A percentile compares a stretch with the other conserved stretches of the same genome.
Evolutionary conservation across 1,284 basidiomycete genomes (phyloP).

Genomic region (Tylopilus sp.): DNA sequence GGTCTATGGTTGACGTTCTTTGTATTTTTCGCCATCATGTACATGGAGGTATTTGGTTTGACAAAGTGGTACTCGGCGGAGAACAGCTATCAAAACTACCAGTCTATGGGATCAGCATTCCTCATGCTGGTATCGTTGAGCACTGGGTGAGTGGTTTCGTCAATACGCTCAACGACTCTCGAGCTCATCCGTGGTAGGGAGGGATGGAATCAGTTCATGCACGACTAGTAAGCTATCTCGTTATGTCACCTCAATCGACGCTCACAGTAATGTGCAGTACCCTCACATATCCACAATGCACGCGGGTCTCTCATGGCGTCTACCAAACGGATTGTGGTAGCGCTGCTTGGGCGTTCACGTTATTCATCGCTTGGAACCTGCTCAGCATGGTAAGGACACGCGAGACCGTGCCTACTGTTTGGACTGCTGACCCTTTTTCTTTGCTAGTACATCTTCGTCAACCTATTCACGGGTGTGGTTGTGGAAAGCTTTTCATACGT

Average conservation of each 20-base stretch:
- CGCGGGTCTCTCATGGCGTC: conserved; percentile 33
- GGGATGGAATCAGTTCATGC: conserved; percentile 94
- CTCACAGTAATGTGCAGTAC: conserved; percentile 44
- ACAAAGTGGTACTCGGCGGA: conserved; percentile 82
- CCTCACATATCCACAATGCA: conserved; percentile 74
- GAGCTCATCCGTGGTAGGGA: conserved; percentile 49
- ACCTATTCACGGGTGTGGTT: conserved; percentile 94
- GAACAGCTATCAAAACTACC: conserved; percentile 76
- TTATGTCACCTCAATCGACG: neutral
- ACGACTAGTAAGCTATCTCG: conserved; percentile 68
- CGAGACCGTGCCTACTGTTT: neutral
- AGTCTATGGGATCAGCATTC: conserved; percentile 73
- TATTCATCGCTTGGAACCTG: conserved; percentile 97
- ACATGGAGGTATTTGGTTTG: conserved; percentile 88
- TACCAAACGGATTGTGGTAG: conserved; percentile 88
- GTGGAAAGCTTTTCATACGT: conserved; percentile 97
- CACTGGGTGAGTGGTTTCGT: conserved; percentile 49
- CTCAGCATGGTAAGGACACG: conserved; percentile 78
- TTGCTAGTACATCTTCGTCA: conserved; percentile 84
- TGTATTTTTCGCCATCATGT: conserved; percentile 87
- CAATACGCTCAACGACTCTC: neutral
- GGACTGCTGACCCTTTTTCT: conserved; percentile 5
- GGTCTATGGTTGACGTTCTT: conserved; percentile 90
- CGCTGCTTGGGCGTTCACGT: conserved; percentile 73
- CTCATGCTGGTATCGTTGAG: conserved; percentile 84